A percentile compares a stretch with the other conserved stretches of the same genome.
Evolutionary conservation across 2,329 filamentous ascomycete genomes (phyloP).

Genomic region (Nectriaceae sp.): DNA sequence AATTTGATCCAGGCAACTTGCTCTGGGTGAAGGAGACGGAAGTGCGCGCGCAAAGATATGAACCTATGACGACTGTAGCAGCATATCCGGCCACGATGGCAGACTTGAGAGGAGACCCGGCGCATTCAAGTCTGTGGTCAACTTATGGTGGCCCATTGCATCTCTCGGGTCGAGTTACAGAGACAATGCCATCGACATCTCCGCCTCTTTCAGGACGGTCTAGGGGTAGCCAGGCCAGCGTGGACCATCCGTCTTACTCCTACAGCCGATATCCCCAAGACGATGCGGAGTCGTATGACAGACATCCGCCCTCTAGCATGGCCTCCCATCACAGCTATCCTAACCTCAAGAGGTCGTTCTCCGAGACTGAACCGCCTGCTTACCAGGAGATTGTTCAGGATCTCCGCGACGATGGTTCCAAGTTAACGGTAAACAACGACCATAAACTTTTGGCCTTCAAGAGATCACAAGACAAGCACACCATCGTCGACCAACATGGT

Average conservation of each 20-base stretch:
- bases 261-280: slow-evolving; percentile 58
- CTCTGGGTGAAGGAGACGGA: slow-evolving; percentile 24
- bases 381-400: slow-evolving; percentile 65
- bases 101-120: slow-evolving; percentile 62
- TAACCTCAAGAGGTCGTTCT: slow-evolving; percentile 59
- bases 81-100: slow-evolving; percentile 64
- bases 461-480: slow-evolving; percentile 59
- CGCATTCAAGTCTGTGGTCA: slow-evolving; percentile 59
- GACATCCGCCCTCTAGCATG: slow-evolving; percentile 50
- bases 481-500: slow-evolving; percentile 60
- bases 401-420: slow-evolving; percentile 58
- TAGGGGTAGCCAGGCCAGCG: slow-evolving; percentile 49
- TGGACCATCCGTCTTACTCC: slow-evolving; percentile 53
- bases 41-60: slow-evolving; percentile 41
- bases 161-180: slow-evolving; percentile 53
- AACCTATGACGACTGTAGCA: slow-evolving; percentile 62
- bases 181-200: slow-evolving; percentile 47
- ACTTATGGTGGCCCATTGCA: slow-evolving; percentile 58
- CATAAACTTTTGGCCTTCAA: slow-evolving; percentile 63
- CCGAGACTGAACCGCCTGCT: slow-evolving; percentile 54
- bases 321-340: slow-evolving; percentile 54
- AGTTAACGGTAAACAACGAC: slow-evolving; percentile 60
- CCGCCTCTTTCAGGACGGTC: slow-evolving; percentile 52
- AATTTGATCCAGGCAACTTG: slow-evolving; percentile 24
- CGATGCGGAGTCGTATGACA: slow-evolving; percentile 55